phyloP scores from a whole-genome alignment of 768 basidiomycete species.

The Mycena rosella region DNA sequence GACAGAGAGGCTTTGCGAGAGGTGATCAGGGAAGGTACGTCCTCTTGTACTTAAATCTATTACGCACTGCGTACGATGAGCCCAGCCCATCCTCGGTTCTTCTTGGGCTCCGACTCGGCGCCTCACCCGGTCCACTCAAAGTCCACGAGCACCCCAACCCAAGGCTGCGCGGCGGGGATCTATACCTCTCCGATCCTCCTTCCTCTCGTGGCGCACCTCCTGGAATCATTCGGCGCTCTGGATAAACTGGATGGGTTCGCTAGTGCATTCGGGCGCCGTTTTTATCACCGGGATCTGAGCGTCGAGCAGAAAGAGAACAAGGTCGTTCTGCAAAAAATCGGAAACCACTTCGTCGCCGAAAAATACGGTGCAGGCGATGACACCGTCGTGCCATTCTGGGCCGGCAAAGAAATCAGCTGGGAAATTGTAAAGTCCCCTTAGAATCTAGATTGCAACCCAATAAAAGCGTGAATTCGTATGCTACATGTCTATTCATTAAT shows the following conservation, averaged over 20 bases:
- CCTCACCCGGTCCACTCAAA: slow-evolving; percentile 85
- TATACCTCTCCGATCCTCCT: slow-evolving; percentile 95
- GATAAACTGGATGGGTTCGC: slow-evolving; percentile 87
- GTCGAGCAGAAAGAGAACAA: slow-evolving; percentile 45
- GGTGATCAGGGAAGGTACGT: slow-evolving; percentile 79
- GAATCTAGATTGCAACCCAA: neutral
- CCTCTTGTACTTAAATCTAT: neutral
- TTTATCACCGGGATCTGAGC: slow-evolving; percentile 68
- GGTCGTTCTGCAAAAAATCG: slow-evolving; percentile 60
- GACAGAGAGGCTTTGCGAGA: slow-evolving; percentile 87
- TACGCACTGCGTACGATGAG: slow-evolving; percentile 19
- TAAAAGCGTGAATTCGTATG: neutral
- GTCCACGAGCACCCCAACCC: slow-evolving; percentile 74
- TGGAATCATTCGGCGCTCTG: slow-evolving; percentile 90
- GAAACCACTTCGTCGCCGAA: slow-evolving; percentile 57
- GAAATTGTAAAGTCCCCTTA: slow-evolving; percentile 51
- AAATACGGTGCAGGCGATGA: slow-evolving; percentile 63
- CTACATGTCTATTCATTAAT: slow-evolving; percentile 8
- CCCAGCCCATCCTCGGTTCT: slow-evolving; percentile 92
- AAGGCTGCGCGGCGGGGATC: slow-evolving; percentile 93
- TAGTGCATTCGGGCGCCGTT: slow-evolving; percentile 80
- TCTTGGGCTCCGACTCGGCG: slow-evolving; percentile 97
- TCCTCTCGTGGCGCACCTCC: slow-evolving; percentile 88
- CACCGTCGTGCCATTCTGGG: slow-evolving; percentile 87
- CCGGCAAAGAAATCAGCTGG: slow-evolving; percentile 86